These are phyloP conservation scores for Elasticomyces elasticus DNA, from an alignment of 495 filamentous ascomycete species.

Conservation along the genomic window DNA sequence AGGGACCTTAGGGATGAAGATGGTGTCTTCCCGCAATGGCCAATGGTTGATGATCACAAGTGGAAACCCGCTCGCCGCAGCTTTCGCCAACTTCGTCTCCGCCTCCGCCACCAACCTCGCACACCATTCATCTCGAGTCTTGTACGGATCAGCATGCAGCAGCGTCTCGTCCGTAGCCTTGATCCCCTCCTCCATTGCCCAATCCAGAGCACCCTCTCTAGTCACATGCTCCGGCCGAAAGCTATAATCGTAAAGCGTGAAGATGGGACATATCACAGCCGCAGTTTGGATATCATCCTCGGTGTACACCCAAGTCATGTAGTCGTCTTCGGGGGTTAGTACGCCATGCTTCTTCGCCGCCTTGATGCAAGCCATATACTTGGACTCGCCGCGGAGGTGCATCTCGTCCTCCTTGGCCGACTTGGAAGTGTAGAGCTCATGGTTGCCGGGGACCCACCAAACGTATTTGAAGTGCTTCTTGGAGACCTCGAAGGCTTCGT, in stretches of 20 bases:
- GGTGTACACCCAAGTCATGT: constrained; percentile 30
- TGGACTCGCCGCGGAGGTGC: constrained; percentile 28
- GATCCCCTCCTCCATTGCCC: constrained; percentile 33
- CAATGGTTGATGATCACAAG: constrained; percentile 33
- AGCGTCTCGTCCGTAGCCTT: constrained; percentile 32
- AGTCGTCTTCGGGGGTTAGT: constrained; percentile 33
- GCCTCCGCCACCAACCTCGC: constrained; percentile 22
- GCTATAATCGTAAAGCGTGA: constrained; percentile 36
- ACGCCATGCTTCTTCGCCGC: constrained; percentile 29
- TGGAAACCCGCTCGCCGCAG: constrained; percentile 23
- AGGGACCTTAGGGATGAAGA: constrained; percentile 29
- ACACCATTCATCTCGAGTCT: constrained; percentile 31
- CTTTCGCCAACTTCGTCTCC: constrained; percentile 27
- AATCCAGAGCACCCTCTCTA: constrained; percentile 27
- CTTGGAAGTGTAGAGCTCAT: constrained; percentile 33
- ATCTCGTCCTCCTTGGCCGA: constrained; percentile 22
- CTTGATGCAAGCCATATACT: constrained; percentile 31
- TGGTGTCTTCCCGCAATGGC: constrained; percentile 34
- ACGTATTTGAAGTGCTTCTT: constrained; percentile 30
- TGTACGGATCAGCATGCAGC: constrained; percentile 30
- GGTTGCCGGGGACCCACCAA: constrained; percentile 35
- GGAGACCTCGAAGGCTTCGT: constrained; percentile 27
- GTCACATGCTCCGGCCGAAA: constrained; percentile 30
- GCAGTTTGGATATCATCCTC: constrained; percentile 22
- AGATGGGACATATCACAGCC: constrained; percentile 31